Conservation (phyloP, 2,329 filamentous ascomycete species). For the Trichoderma sp. region DNA sequence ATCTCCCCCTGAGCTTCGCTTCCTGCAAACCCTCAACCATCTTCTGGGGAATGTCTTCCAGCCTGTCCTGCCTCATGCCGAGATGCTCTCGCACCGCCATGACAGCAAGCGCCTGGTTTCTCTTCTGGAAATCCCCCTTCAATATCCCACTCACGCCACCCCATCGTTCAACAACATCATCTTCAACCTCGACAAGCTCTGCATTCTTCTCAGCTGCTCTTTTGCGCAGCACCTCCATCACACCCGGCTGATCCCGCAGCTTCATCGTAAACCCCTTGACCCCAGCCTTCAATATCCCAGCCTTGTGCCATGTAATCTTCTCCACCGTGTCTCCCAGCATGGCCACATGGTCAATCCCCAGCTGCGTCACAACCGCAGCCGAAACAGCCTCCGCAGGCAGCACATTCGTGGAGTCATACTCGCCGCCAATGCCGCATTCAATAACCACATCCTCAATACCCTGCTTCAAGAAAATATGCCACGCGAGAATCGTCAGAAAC, state of each 20-base stretch:
- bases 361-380: conserved; percentile 69
- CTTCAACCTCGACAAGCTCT: conserved; percentile 41
- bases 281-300: conserved; percentile 74
- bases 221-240: conserved; percentile 52
- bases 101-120: conserved; percentile 57
- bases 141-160: conserved; percentile 42
- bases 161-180: conserved; percentile 40
- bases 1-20: conserved; percentile 71
- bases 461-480: conserved; percentile 76
- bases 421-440: conserved; percentile 91
- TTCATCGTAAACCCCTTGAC: conserved; percentile 38
- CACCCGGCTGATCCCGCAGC: conserved; percentile 33
- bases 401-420: conserved; percentile 90
- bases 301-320: conserved; percentile 87
- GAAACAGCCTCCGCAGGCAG: conserved; percentile 61
- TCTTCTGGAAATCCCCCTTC: conserved; percentile 52
- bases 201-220: conserved; percentile 56
- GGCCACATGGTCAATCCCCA: conserved; percentile 81
- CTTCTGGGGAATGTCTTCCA: conserved; percentile 32
- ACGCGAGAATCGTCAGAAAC: conserved; percentile 82
- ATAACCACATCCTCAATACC: conserved; percentile 76
- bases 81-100: conserved; percentile 58
- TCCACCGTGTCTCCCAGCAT: conserved; percentile 77
- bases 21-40: conserved; percentile 63
- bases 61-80: conserved; percentile 25